Evolutionary conservation across 2,329 filamentous ascomycete genomes (phyloP), one percentile per base, ranked within the genome.

Genomic region (Bimuria novae-zelandiae): DNA sequence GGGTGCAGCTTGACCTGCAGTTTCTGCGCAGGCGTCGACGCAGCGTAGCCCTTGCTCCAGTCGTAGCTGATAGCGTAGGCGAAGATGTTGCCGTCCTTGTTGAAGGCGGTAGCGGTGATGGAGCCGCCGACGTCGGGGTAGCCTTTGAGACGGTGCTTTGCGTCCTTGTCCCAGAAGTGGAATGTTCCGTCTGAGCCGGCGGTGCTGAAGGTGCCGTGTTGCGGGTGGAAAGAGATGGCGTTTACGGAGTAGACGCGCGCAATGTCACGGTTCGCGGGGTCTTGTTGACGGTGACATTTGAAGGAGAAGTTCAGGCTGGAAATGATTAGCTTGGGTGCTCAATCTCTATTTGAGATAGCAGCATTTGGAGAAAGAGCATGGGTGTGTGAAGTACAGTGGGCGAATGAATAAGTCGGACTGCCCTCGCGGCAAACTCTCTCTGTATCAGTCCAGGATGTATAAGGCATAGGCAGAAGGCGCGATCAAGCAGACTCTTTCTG

Each of bases 151-250:
- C 78, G 71, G 67, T 80, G 79, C 64, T 80, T 80, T 46, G 78
- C 78, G 62, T 81, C 79, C 72, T 80, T 81, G 73, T 99, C 94
- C 90, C 90, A 94, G 82, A 93, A 94, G 79, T 94, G 90, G 81
- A 97, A 99, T 0, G 94, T 97, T 49, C 94, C 94, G 75, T 99
- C 94, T 29, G 88, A 89, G 50, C 94, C 94, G 42, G 94, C 92
- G 2, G 94, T 99, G 77, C 89, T 95, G 79, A 99, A 99, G n/a
- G 94, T 99, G 68, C 94, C 94, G 75, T 97, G 92, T 11, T 89
- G 82, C 1, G 94, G 94, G 77, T 99, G 94, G 85, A 97, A 97
- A 21, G 90, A 95, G 75, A 99, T 99, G 63, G 92, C 89, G 78
- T 99, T 99, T 70, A 99, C 92, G 1, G 92, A 88, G 80, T 92